These are phyloP conservation scores for Periconia digitata DNA, from an alignment of 2,329 filamentous ascomycete species.

Conservation along the genomic window DNA sequence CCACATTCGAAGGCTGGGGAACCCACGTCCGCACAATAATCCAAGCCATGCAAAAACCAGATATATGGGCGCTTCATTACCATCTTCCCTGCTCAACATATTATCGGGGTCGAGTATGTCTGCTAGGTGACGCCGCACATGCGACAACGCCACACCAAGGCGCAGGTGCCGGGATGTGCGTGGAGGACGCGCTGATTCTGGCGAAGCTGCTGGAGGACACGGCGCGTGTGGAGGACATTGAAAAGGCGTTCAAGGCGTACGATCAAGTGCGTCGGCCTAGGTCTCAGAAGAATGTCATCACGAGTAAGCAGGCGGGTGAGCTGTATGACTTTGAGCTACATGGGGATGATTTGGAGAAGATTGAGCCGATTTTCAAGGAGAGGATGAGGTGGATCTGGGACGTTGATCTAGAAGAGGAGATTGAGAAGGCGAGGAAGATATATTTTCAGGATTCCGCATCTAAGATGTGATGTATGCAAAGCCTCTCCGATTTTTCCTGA, in stretches of 20 bases:
- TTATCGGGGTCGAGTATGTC: slow-evolving; percentile 47
- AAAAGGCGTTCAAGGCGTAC: slow-evolving; percentile 34
- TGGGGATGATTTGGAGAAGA: slow-evolving; percentile 43
- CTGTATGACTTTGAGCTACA: slow-evolving; percentile 45
- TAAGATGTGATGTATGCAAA: slow-evolving; percentile 12
- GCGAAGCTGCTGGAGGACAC: slow-evolving; percentile 32
- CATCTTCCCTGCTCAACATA: slow-evolving; percentile 52
- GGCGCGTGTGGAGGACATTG: slow-evolving; percentile 29
- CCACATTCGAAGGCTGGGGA: slow-evolving; percentile 34
- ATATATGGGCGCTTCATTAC: slow-evolving; percentile 62
- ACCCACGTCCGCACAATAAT: slow-evolving; percentile 33
- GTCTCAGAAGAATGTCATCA: slow-evolving; percentile 30
- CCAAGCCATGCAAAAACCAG: slow-evolving; percentile 50
- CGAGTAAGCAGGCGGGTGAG: slow-evolving; percentile 34
- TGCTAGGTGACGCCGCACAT: slow-evolving; percentile 61
- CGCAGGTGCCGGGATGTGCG: slow-evolving; percentile 58
- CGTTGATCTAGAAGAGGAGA: slow-evolving; percentile 39
- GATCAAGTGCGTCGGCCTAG: slow-evolving; percentile 31
- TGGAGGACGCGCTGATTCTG: slow-evolving; percentile 55
- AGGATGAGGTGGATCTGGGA: slow-evolving; percentile 48
- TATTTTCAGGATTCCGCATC: slow-evolving; percentile 13
- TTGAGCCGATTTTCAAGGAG: slow-evolving; percentile 32
- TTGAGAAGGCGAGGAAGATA: slow-evolving; percentile 34
- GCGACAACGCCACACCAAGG: slow-evolving; percentile 59
- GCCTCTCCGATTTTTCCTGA: too few relatives aligned